A percentile compares a stretch with the other conserved stretches of the same genome.
Evolutionary conservation across 805 yeast species (phyloP).

Genomic region (Debaryomyces hansenii): DNA sequence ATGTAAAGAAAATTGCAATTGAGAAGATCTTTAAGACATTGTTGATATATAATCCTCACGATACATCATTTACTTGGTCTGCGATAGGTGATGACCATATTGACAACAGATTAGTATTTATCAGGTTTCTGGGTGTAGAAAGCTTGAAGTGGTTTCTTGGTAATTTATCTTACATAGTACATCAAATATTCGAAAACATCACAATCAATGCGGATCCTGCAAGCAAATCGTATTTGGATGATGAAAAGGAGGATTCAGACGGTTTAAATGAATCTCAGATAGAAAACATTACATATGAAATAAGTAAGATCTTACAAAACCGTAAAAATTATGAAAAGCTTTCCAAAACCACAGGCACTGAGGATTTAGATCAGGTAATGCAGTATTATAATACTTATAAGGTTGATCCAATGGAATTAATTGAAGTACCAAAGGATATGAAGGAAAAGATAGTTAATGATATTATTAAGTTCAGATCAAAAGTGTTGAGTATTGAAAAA

Average conservation of each 20-base stretch:
- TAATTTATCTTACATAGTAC: conserved; percentile 1
- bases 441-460: conserved; percentile 52
- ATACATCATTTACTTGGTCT: conserved; percentile 32
- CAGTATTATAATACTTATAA: conserved; percentile 42
- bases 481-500: conserved; percentile 52
- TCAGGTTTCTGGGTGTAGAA: conserved; percentile 21
- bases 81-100: conserved; percentile 29
- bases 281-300: conserved; percentile 5
- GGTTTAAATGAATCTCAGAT: conserved; percentile 1
- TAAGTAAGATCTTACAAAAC: conserved; percentile 14
- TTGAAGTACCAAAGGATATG: conserved; percentile 56
- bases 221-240: conserved; percentile 2
- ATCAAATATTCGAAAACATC: conserved; percentile 1
- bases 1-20: conserved; percentile 23
- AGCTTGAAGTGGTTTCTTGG: conserved; percentile 8
- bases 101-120: conserved; percentile 31
- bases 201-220: conserved; percentile 5
- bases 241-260: neutral
- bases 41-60: conserved; percentile 5
- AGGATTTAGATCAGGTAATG: conserved; percentile 35
- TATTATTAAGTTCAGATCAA: conserved; percentile 56
- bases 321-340: conserved; percentile 19
- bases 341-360: conserved; percentile 26
- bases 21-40: conserved; percentile 32
- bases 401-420: conserved; percentile 56